Base-by-base conservation (phyloP, 495 filamentous ascomycete genomes). In the Oidiodendron maius region DNA sequence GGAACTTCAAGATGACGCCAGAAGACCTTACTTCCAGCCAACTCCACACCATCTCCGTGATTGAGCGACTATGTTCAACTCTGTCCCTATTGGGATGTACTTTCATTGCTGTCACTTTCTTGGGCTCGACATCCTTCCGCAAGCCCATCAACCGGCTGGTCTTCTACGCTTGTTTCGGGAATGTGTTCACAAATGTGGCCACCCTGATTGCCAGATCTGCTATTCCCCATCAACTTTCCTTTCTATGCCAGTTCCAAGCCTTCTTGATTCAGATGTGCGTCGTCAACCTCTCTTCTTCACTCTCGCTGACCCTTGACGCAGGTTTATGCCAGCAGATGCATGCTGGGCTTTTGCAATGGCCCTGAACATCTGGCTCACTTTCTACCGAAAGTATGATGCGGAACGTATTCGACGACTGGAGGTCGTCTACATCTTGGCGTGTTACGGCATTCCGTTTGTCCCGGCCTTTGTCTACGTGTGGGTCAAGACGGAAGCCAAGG, bases 81-180 rank as follows among this genome's bases (percentile, higher is more conserved):
- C 68, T 93, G 56, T 94, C 88, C 0, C 59, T 95, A 3, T 12
- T 83, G 3, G 87, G 87, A 39, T 84, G 82, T 22, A 52, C 80
- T 37, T 83, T 93, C 61, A 84, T 94, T 43, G 25, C 93, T 25
- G 48, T 72, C 42, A 90, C 89, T 26, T 94, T 89, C 53, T 61
- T 78, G 13, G 51, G 68, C 13, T 83, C 71, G 9, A 67, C 67
- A 17, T 67, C 72, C 28, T 86, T 87, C 57, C 78, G 83, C 50
- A 90, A 91, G 65, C 87, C 89, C n/a, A 90, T 95, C 67, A 94
- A 94, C 57, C 77, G 89, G 3, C 70, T 95, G 3, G 78, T 91
- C 9, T 94, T 95, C 63, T 91, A 83, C 59, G 89, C 89, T 2
- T 84, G 83, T 3, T 87, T 89, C 58, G 89, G 88, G 26, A 95